Evolutionary conservation across 768 basidiomycete species (phyloP).

Genomic region (Suillus cothurnatus): DNA sequence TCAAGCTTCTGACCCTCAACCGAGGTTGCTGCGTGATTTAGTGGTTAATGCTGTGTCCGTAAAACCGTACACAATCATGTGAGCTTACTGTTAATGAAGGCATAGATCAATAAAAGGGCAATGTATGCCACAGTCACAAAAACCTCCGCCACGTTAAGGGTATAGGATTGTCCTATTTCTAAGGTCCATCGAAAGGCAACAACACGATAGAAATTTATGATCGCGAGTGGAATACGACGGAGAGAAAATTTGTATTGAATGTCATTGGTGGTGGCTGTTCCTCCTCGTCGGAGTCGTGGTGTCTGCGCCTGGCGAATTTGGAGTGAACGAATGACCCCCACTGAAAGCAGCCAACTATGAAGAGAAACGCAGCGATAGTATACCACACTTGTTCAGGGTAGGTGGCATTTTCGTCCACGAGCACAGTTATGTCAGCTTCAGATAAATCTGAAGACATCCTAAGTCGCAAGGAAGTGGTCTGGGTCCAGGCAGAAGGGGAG

Average conservation of each 20-base stretch:
- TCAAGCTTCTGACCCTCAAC: constrained; percentile 12
- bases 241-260: constrained; percentile 39
- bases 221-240: constrained; percentile 37
- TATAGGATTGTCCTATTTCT: constrained; percentile 43
- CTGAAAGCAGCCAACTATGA: constrained; percentile 24
- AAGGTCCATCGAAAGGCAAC: constrained; percentile 51
- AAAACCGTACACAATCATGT: constrained; percentile 16
- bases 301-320: constrained; percentile 17
- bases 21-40: constrained; percentile 3
- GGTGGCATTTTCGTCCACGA: neutral
- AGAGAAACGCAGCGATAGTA: constrained; percentile 16
- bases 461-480: too few relatives aligned
- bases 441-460: neutral
- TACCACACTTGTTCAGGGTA: constrained; percentile 22
- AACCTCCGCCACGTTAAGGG: constrained; percentile 43
- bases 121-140: constrained; percentile 50
- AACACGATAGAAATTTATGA: constrained; percentile 48
- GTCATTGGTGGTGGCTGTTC: neutral
- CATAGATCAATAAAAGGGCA: constrained; percentile 43
- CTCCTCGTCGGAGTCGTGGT: constrained; percentile 20
- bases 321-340: constrained; percentile 28
- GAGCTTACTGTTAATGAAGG: constrained; percentile 45
- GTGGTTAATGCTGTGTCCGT: neutral
- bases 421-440: neutral
- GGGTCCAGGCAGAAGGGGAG: too few relatives aligned